phyloP scores from a whole-genome alignment of 2,329 filamentous ascomycete species.

The Colletotrichum chrysophilum region DNA sequence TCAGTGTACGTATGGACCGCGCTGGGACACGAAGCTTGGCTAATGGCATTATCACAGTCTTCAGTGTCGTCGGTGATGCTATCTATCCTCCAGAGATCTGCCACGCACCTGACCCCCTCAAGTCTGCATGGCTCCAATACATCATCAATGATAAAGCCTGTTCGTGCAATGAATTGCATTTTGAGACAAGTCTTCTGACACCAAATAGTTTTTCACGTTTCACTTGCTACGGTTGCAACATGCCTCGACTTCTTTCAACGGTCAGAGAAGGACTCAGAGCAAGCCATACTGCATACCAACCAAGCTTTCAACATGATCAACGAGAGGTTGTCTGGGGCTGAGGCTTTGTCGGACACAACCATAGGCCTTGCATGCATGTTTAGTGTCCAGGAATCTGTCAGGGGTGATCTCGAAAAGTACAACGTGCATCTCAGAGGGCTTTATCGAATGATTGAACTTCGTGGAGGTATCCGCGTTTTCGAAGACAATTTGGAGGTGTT shows the following conservation, averaged over 20 bases:
- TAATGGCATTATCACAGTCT: not conserved
- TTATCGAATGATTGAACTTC: not conserved
- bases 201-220: not conserved
- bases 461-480: not conserved
- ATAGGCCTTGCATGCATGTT: not conserved
- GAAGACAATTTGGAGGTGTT: not conserved
- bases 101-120: not conserved
- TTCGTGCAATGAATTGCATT: not conserved
- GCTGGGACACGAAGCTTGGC: not conserved
- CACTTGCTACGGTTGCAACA: not conserved
- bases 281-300: not conserved
- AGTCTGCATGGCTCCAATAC: not conserved
- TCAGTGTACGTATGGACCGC: not conserved
- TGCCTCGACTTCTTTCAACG: not conserved
- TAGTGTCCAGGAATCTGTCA: not conserved
- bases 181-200: rapidly evolving
- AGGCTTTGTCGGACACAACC: not conserved
- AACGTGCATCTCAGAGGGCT: not conserved
- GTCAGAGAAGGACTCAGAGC: not conserved
- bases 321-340: not conserved
- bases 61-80: not conserved
- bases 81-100: not conserved
- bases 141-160: not conserved
- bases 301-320: not conserved
- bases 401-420: not conserved